A percentile compares a stretch with the other conserved stretches of the same genome.
Evolutionary conservation across 1,139 yeast species (phyloP).

Genomic region (Yamadazyma dendronema): DNA sequence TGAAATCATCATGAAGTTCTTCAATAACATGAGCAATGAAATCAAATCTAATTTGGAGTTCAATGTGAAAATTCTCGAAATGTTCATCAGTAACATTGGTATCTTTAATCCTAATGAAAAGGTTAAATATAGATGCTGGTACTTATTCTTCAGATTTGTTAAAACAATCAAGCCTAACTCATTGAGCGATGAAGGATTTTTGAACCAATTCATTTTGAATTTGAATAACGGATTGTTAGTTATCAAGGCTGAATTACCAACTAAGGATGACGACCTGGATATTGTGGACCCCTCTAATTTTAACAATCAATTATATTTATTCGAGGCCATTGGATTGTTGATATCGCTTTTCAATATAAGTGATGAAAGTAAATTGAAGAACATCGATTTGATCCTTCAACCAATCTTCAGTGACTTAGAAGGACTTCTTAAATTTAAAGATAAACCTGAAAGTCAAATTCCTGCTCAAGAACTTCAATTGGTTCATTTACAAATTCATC

Average conservation of each 20-base stretch:
- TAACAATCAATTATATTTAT: slow-evolving; percentile 76
- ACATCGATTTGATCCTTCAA: slow-evolving; percentile 63
- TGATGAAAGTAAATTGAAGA: slow-evolving; percentile 33
- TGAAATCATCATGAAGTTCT: slow-evolving; percentile 82
- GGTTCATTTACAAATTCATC: slow-evolving; percentile 74
- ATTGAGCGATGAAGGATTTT: slow-evolving; percentile 29
- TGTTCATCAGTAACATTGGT: slow-evolving; percentile 79
- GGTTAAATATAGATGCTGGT: slow-evolving; percentile 88
- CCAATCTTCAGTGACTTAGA: slow-evolving; percentile 82
- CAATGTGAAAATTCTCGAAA: slow-evolving; percentile 63
- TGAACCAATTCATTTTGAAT: slow-evolving; percentile 38
- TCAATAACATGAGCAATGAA: slow-evolving; percentile 54
- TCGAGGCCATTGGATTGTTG: slow-evolving; percentile 75
- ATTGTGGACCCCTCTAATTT: slow-evolving; percentile 61
- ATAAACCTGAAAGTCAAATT: slow-evolving; percentile 14
- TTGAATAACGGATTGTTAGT: slow-evolving; percentile 48
- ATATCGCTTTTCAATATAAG: slow-evolving; percentile 48
- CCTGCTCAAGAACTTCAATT: slow-evolving; percentile 12
- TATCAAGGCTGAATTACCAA: slow-evolving; percentile 58
- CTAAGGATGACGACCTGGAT: slow-evolving; percentile 52
- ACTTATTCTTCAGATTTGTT: slow-evolving; percentile 77
- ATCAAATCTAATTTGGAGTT: slow-evolving; percentile 46
- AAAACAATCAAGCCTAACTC: slow-evolving; percentile 64
- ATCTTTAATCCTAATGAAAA: slow-evolving; percentile 69
- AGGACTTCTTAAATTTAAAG: slow-evolving; percentile 18